phyloP scores from a whole-genome alignment of 805 yeast species.

The Yamadazyma scolyti region DNA sequence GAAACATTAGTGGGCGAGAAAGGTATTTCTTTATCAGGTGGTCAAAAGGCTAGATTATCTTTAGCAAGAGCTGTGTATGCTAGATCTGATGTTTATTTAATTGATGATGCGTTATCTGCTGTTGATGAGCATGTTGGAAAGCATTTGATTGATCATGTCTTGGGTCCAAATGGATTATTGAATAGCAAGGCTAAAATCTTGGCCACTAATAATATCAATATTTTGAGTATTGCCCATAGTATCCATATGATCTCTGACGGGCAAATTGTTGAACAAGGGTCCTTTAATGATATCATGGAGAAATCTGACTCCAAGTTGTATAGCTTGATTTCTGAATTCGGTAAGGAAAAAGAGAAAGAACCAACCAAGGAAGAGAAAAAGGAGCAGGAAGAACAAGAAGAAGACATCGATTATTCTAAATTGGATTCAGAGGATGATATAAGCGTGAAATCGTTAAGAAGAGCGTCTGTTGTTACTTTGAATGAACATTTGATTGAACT shows the following conservation, averaged over 20 bases:
- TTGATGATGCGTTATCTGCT: conserved; percentile 93
- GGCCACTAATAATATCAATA: conserved; percentile 85
- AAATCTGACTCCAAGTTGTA: conserved; percentile 47
- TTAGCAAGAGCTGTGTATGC: conserved; percentile 95
- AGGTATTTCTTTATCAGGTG: conserved; percentile 95
- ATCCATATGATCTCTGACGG: conserved; percentile 71
- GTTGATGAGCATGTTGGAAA: conserved; percentile 97
- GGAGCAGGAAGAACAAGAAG: conserved; percentile 9
- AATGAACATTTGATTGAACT: conserved; percentile 31
- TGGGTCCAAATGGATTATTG: conserved; percentile 77
- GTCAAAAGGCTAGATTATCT: conserved; percentile 94
- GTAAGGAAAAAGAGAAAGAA: conserved; percentile 26
- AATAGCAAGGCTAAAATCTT: conserved; percentile 70
- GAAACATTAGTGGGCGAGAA: conserved; percentile 93
- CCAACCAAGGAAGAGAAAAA: conserved; percentile 17
- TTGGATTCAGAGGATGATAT: conserved; percentile 28
- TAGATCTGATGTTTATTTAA: conserved; percentile 83
- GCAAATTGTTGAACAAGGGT: conserved; percentile 62
- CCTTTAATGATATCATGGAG: conserved; percentile 49
- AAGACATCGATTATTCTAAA: conserved; percentile 15
- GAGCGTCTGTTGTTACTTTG: conserved; percentile 60
- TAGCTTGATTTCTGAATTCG: conserved; percentile 59
- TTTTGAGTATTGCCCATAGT: conserved; percentile 68
- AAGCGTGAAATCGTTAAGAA: conserved; percentile 42
- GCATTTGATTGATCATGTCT: conserved; percentile 76